Base-by-base conservation (phyloP, 257 asterid species). In the Solanum paucissectum region DNA sequence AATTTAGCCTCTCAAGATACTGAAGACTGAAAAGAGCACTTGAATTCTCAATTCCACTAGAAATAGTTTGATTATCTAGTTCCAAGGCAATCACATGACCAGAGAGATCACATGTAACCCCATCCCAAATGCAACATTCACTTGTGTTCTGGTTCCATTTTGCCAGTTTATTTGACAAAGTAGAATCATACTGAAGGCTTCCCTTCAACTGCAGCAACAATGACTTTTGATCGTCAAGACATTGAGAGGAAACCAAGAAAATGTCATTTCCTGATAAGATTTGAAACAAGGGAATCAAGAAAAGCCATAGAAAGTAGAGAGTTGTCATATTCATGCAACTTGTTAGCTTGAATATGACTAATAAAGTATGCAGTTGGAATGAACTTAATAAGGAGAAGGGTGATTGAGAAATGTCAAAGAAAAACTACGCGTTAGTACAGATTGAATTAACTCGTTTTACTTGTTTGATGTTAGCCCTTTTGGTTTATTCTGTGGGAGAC, bases 181-280 rank as follows among this genome's bases (percentile, higher is more conserved):
- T 1, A 0, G 87, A 9, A 52, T 89, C 1, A 85, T 60, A 91
- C 0, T 0, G 58, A 27, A 95, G 90, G 87, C 76, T 87, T 42
- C 86, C 74, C 87, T 62, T 91, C 58, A 95, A 49, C 88, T 91
- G 92, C 44, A 93, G 88, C 91, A 95, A 27, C 88, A 90, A 49
- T 5, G 87, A 64, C 38, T 91, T 89, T 83, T 93, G 94, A 83
- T 91, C 89, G 2, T 89, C 83, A 38, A 83, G 90, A 69, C 98
- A 93, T 89, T 93, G 94, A 36, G 91, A 81, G 12, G 38, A 60
- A 34, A 89, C 91, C 83, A 71, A 71, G 7, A 81, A 64, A 75
- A 49, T 20, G 3, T 90, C 3, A 7, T 27, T 5, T 4, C 55
- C 62, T n/a, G 68, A 88, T 18, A 91, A 52, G 36, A 87, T 71